Evolutionary conservation across 2,329 filamentous ascomycete genomes (phyloP).

Genomic region (Neofusicoccum sp.): DNA sequence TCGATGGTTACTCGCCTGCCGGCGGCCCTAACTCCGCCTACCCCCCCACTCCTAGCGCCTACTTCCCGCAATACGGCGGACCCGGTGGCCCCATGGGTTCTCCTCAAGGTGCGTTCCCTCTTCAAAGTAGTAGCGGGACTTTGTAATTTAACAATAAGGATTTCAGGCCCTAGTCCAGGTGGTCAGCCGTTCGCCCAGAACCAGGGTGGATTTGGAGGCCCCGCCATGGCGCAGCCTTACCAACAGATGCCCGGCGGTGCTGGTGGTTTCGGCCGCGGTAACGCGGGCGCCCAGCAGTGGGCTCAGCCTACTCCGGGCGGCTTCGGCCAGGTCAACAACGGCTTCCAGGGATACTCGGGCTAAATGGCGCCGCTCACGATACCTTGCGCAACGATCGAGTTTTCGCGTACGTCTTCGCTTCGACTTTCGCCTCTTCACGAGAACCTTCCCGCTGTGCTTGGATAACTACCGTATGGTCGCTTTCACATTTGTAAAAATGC

Average conservation of each 20-base stretch:
- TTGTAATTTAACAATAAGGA: constrained; percentile 34
- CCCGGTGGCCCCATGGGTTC: constrained; percentile 58
- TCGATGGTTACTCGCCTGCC: constrained; percentile 80
- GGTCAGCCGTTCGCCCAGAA: constrained; percentile 60
- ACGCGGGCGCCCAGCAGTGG: constrained; percentile 50
- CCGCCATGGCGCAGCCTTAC: constrained; percentile 51
- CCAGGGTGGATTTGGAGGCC: constrained; percentile 62
- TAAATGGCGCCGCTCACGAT: constrained; percentile 33
- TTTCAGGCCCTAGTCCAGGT: constrained; percentile 55
- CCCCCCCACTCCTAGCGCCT: constrained; percentile 73
- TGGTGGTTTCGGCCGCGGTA: constrained; percentile 80
- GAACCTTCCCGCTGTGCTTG: constrained; percentile 17
- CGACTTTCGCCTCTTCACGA: constrained; percentile 17
- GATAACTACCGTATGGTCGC: constrained; percentile 19
- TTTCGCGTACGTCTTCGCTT: constrained; percentile 17
- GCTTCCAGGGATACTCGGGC: constrained; percentile 60
- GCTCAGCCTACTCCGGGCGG: constrained; percentile 48
- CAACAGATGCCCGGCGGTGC: constrained; percentile 62
- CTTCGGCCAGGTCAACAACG: constrained; percentile 50
- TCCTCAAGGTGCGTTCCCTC: constrained; percentile 51
- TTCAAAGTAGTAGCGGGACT: constrained; percentile 19
- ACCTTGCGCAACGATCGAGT: constrained; percentile 17
- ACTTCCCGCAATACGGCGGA: constrained; percentile 93
- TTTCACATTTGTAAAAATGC: constrained; percentile 18
- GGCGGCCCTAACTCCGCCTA: constrained; percentile 67